A percentile compares a stretch with the other conserved stretches of the same genome.
Evolutionary conservation across 768 basidiomycete genomes (phyloP).

Genomic region (Pleurotus salmoneostramineus): DNA sequence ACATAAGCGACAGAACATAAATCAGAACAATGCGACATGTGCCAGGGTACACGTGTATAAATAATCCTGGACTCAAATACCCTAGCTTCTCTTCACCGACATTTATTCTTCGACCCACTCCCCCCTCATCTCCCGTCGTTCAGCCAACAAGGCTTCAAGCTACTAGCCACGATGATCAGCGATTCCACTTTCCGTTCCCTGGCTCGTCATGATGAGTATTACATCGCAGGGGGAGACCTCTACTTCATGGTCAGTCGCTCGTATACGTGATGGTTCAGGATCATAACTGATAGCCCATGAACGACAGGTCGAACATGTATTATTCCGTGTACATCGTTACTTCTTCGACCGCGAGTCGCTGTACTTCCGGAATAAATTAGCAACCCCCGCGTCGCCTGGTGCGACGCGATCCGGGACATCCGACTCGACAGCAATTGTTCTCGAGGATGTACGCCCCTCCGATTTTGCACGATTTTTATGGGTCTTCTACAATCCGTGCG

Average conservation of each 20-base stretch:
- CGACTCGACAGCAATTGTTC: slow-evolving; percentile 39
- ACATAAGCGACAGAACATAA: slow-evolving; percentile 14
- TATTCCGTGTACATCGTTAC: slow-evolving; percentile 51
- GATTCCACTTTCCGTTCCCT: slow-evolving; percentile 6
- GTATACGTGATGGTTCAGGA: slow-evolving; percentile 21
- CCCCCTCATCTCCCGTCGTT: slow-evolving; percentile 25
- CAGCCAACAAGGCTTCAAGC: slow-evolving; percentile 15
- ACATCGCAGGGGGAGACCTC: slow-evolving; percentile 47
- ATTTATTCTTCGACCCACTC: slow-evolving; percentile 27
- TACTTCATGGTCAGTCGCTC: slow-evolving; percentile 42
- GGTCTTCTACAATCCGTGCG: slow-evolving; percentile 54
- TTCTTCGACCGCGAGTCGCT: slow-evolving; percentile 51
- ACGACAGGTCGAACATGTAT: slow-evolving; percentile 44
- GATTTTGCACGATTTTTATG: slow-evolving; percentile 47
- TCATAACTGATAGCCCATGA: slow-evolving; percentile 13
- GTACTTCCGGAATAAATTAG: slow-evolving; percentile 35
- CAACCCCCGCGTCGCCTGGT: slow-evolving; percentile 25
- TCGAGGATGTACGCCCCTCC: slow-evolving; percentile 31
- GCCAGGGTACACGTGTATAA: slow-evolving; percentile 23
- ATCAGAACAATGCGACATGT: slow-evolving; percentile 20
- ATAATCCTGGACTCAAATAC: slow-evolving; percentile 27
- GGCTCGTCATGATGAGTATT: slow-evolving; percentile 35
- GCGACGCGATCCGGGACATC: slow-evolving; percentile 27
- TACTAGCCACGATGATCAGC: slow-evolving; percentile 13
- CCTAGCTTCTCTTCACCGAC: slow-evolving; percentile 25